These are phyloP conservation scores for Ceratocystis cubensis DNA, from an alignment of 2,329 filamentous ascomycete species.

Conservation along the genomic window DNA sequence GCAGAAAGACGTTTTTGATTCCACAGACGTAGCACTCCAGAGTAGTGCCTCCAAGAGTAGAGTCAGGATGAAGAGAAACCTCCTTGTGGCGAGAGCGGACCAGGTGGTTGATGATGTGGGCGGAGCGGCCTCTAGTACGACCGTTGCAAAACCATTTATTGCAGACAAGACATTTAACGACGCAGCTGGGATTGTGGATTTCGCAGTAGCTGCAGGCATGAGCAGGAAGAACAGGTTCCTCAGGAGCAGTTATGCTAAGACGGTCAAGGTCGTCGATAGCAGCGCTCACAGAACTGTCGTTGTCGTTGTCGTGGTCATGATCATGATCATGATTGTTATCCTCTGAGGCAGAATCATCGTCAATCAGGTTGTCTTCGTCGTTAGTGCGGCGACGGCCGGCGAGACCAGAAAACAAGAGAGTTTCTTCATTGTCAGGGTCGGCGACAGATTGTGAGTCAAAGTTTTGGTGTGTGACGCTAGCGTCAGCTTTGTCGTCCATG, in stretches of 20 bases:
- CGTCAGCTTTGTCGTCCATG: constrained; percentile 19
- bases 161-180: constrained; percentile 91
- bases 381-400: constrained; percentile 58
- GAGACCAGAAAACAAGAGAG: constrained; percentile 50
- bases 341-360: constrained; percentile 72
- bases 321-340: constrained; percentile 59
- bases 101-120: constrained; percentile 95
- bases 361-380: constrained; percentile 81
- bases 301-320: constrained; percentile 62
- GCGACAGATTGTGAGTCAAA: constrained; percentile 19
- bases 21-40: constrained; percentile 99
- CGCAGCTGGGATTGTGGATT: constrained; percentile 87
- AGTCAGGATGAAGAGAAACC: constrained; percentile 88
- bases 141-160: constrained; percentile 99
- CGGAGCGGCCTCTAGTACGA: constrained; percentile 88
- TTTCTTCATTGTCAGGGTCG: constrained; percentile 56
- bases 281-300: constrained; percentile 63
- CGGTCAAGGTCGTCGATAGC: constrained; percentile 64
- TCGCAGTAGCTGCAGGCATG: constrained; percentile 98
- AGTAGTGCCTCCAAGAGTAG: constrained; percentile 85
- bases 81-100: constrained; percentile 97
- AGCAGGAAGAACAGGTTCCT: constrained; percentile 79
- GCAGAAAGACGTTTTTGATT: constrained; percentile 95
- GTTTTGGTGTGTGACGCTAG: constrained; percentile 13
- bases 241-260: constrained; percentile 41